Conservation (phyloP, 441 rosid genomes). For the Croton setiger region DNA sequence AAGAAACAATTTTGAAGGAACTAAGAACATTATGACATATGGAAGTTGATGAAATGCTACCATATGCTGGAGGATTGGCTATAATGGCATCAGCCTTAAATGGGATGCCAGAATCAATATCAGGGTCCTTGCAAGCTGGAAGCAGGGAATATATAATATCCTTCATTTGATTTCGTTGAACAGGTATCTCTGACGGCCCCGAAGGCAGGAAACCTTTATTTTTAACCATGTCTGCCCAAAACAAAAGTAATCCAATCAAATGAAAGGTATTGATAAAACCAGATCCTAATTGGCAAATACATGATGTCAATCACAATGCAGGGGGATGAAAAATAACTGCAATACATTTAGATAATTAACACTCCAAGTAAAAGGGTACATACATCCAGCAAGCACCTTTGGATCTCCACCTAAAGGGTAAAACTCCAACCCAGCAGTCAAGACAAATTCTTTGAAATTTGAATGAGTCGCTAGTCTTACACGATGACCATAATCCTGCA, state of each 20-base stretch:
- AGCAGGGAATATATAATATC: slow-evolving; percentile 84
- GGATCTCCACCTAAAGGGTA: slow-evolving; percentile 98
- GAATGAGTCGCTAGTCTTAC: slow-evolving; percentile 98
- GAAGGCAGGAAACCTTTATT: slow-evolving; percentile 98
- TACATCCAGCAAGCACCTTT: slow-evolving; percentile 95
- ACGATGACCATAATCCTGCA: slow-evolving; percentile 99
- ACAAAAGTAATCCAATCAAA: slow-evolving; percentile 25
- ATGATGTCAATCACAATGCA: slow-evolving; percentile 1
- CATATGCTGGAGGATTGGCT: slow-evolving; percentile 98
- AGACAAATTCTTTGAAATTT: slow-evolving; percentile 94
- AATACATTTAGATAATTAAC: neutral
- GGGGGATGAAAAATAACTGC: neutral
- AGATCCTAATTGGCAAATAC: slow-evolving; percentile 1
- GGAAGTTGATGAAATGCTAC: slow-evolving; percentile 38
- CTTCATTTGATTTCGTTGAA: slow-evolving; percentile 85
- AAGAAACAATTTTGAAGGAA: slow-evolving; percentile 8
- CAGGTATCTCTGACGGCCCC: slow-evolving; percentile 93
- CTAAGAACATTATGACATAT: slow-evolving; percentile 5
- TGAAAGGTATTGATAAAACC: slow-evolving; percentile 20
- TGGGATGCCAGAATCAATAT: slow-evolving; percentile 72
- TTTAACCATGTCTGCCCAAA: slow-evolving; percentile 91
- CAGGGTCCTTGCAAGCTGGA: slow-evolving; percentile 95
- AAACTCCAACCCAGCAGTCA: slow-evolving; percentile 98
- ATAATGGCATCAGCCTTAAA: slow-evolving; percentile 98
- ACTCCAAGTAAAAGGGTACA: slow-evolving; percentile 32